Base-by-base conservation (phyloP, 2,329 filamentous ascomycete species). In the Talaromyces rugulosus region DNA sequence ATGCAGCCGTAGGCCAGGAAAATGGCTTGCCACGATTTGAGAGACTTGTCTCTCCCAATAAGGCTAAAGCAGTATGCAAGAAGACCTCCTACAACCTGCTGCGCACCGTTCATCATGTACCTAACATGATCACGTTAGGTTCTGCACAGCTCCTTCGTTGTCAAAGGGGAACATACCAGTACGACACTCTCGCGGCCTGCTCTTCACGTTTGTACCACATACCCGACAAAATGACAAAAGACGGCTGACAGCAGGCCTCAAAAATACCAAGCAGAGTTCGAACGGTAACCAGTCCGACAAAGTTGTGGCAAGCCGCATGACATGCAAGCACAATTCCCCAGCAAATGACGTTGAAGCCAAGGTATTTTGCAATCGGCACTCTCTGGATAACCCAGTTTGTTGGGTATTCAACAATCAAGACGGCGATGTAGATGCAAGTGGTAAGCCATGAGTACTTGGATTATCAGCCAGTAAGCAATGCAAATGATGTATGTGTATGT, bases 91-190 rank as follows among this genome's bases (percentile, higher is more conserved):
- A 90, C 86, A 57, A 91, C 87, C 69, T 90, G 88, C 70, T 91
- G 88, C 0, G 81, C 82, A 1, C 89, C 88, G 70, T 91, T 91
- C 87, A 90, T 91, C 85, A 89, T 89, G 72, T 89, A 88, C 74
- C 78, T 78, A n/a, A 65, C n/a, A 42, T 8, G 5, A n/a, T 60
- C 28, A n/a, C 5, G 6, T 44, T 34, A 31, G 11, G 4, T 7
- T n/a, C 42, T 27, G 14, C 11, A 4, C 11, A 4, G 11, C 7
- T 30, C 40, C 18, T 53, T 7, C 4, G 12, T 53, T 16, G 30
- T 31, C 30, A 12, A 23, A 28, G 4, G 28, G 64, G 30, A 30
- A 33, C 67, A 64, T 80, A 85, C 88, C 88, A 91, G 72, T 86
- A 89, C 0, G 87, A 88, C 3, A 90, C 87, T 5, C 85, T 83